Percentiles rank a stretch among this genome's conserved stretches.
These are phyloP conservation scores for Scleromitrula shiraiana DNA, from an alignment of 2,329 filamentous ascomycete genomes.

Conservation along the genomic window DNA sequence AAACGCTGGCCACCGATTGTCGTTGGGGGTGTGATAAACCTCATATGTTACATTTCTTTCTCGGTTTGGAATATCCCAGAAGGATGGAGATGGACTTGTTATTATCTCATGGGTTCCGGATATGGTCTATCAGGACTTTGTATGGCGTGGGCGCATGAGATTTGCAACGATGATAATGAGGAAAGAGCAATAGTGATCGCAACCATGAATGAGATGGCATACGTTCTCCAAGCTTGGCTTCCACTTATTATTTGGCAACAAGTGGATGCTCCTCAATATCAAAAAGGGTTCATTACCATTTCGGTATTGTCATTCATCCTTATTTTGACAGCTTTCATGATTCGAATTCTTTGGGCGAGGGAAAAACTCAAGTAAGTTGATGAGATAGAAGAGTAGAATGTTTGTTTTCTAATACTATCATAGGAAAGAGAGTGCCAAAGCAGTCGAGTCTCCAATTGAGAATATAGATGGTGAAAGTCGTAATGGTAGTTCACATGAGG, in stretches of 20 bases:
- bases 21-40: conserved; percentile 34
- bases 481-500: no score
- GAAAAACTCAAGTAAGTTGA: conserved; percentile 7
- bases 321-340: conserved; percentile 11
- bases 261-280: conserved; percentile 51
- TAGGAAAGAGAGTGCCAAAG: neutral
- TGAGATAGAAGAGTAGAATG: neutral
- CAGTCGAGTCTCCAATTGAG: neutral
- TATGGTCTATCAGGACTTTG: conserved; percentile 33
- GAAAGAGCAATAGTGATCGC: conserved; percentile 59
- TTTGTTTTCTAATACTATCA: neutral
- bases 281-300: conserved; percentile 52
- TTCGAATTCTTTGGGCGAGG: conserved; percentile 10
- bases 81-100: conserved; percentile 57
- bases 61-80: conserved; percentile 40
- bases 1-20: conserved; percentile 39
- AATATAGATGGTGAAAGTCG: neutral
- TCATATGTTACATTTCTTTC: conserved; percentile 22
- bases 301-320: conserved; percentile 36
- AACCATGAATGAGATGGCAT: conserved; percentile 61
- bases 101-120: conserved; percentile 37
- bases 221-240: conserved; percentile 62
- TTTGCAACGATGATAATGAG: conserved; percentile 50
- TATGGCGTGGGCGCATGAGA: conserved; percentile 47
- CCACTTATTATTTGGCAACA: conserved; percentile 60